Evolutionary conservation across 2,329 filamentous ascomycete species (phyloP).

Genomic region (Colletotrichum chrysophilum): DNA sequence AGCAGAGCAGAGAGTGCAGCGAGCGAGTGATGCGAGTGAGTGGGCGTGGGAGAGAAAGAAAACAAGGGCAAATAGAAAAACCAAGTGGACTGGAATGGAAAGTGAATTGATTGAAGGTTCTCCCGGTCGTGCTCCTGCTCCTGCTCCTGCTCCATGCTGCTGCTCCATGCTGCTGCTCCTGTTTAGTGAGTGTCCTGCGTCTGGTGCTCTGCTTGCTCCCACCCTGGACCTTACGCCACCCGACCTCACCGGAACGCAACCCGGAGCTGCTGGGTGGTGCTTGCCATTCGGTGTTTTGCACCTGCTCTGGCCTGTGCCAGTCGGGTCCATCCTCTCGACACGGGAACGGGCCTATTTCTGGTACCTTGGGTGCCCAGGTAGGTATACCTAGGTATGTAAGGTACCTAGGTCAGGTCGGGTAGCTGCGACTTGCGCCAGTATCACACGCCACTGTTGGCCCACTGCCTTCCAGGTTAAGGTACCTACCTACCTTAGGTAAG

Average conservation of each 20-base stretch:
- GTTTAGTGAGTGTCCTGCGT: too few species aligned
- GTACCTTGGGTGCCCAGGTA: background rate
- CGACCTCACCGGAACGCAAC: background rate
- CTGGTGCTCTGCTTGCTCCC: background rate
- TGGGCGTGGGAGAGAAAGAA: background rate
- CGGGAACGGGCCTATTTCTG: background rate
- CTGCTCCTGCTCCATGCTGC: background rate
- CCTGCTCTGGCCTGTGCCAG: background rate
- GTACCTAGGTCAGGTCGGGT: background rate
- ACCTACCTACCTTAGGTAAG: background rate
- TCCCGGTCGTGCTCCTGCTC: background rate
- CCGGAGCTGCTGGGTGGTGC: background rate
- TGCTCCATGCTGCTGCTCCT: background rate
- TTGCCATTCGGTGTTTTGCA: background rate
- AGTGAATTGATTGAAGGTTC: background rate
- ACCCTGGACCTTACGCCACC: background rate
- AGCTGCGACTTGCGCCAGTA: background rate
- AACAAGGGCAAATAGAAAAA: background rate
- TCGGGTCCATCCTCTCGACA: background rate
- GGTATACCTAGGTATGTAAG: too few species aligned
- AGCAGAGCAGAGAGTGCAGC: background rate
- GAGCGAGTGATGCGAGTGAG: background rate
- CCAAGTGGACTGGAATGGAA: background rate
- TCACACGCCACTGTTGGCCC: background rate
- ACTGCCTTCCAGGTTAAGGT: background rate